Evolutionary conservation across 345 rosid species (phyloP), one percentile per base, ranked within the genome.

Genomic region (Citrus mangshanensis): DNA sequence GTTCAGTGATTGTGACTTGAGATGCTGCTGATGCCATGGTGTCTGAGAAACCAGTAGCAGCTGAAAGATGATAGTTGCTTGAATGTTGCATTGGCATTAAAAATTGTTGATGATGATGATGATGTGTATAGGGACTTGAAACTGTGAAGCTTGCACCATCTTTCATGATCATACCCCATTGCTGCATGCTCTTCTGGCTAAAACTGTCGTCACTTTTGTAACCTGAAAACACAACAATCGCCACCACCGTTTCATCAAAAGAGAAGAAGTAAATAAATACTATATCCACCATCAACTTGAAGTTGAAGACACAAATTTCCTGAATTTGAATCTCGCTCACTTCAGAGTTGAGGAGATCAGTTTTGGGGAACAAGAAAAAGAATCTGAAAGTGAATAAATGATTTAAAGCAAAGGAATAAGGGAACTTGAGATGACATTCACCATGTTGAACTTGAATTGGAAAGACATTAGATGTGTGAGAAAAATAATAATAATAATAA

Each of bases 1-100:
- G 85, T 75, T 86, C 86, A 40, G 38, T 88, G 82, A 80, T 72
- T 9, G 87, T 81, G 85, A 84, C 86, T 76, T 76, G 85, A 65
- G 85, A 82, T 83, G 88, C 77, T 81, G 79, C 67, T 63, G 49
- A 82, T 78, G 87, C 85, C 65, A 80, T 75, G 74, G 88, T 79
- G 56, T 82, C 87, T 72, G 85, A 73, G 68, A 85, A 46, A 46
- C 51, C 51, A 46, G 51, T 74, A 25, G 75, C 38, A 51, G 78
- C 83, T 71, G 82, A 74, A 70, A 58, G 74, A 13, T 81, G 80
- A 70, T 81, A 77, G 73, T 54, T 32, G 72, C 67, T 60, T 80
- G 87, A 78, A 75, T 79, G 83, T 51, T 84, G 84, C 84, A 64
- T 72, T 68, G 72, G 51, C 84, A 68, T 74, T 62, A 66, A 70